Evolutionary conservation across 495 filamentous ascomycete species (phyloP).

Genomic region (Terfezia boudieri): DNA sequence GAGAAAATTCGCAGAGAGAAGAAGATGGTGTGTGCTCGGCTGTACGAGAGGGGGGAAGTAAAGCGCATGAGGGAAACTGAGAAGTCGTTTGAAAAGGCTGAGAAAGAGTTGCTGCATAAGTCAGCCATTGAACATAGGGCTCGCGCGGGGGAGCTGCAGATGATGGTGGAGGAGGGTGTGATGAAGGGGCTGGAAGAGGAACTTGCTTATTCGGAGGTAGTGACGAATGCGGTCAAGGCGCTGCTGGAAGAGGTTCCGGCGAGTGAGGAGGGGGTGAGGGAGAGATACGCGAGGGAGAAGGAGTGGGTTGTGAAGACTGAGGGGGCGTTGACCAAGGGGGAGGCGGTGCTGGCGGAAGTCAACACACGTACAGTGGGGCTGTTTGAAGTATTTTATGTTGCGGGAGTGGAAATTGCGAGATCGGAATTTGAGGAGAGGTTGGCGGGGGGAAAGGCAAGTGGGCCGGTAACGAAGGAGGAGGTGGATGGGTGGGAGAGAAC

Average conservation of each 20-base stretch:
- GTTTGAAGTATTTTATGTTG: conserved; percentile 16
- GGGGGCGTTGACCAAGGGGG: conserved; percentile 9
- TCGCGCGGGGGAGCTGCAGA: conserved; percentile 13
- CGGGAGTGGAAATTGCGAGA: conserved; percentile 18
- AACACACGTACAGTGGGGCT: conserved; percentile 7
- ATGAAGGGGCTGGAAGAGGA: conserved; percentile 18
- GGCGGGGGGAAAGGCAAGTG: conserved; percentile 4
- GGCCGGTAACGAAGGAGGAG: conserved; percentile 10
- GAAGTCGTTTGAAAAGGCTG: conserved; percentile 22
- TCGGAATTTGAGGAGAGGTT: conserved; percentile 4
- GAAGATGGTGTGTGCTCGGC: conserved; percentile 20
- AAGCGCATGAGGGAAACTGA: conserved; percentile 22
- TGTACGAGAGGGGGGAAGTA: conserved; percentile 20
- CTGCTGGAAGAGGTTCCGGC: conserved; percentile 5
- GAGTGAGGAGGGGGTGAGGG: neutral
- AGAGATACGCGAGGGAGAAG: neutral
- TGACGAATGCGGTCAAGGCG: conserved; percentile 12
- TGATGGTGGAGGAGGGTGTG: conserved; percentile 17
- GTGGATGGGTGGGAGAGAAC: neutral
- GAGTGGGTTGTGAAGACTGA: conserved; percentile 9
- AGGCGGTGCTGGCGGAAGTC: conserved; percentile 4
- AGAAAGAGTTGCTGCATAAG: conserved; percentile 12
- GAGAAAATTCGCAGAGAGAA: conserved; percentile 22
- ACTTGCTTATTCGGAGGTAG: conserved; percentile 13
- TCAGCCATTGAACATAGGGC: conserved; percentile 5